Evolutionary conservation across 768 basidiomycete genomes (phyloP), one percentile per base, ranked within the genome.

Genomic region (Leccinum broughii): DNA sequence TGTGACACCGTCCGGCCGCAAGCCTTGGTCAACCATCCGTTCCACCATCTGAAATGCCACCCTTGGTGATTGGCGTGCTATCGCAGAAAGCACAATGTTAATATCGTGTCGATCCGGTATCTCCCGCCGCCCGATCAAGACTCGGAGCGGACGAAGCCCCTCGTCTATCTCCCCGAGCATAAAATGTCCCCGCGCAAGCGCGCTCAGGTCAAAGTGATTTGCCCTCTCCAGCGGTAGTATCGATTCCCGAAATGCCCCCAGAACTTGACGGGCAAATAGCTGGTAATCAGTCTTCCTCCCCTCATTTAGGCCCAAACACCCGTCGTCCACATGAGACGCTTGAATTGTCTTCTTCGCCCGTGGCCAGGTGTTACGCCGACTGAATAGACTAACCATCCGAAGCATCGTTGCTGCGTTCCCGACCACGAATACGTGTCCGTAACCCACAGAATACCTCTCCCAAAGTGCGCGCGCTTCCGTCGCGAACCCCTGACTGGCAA

Each of bases 31-130:
- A 1, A 75, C 64, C 84, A 90, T 88, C 34, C 77, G 76, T 57
- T 76, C 66, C n/a, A 90, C 68, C 65, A 85, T 75, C 17, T 61
- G 65, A 22, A 73, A 75, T 1, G 85, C 89, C 15, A 66, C 66
- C 11, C 72, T 72, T 22, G 86, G 82, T 48, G 81, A 73, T 62
- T 79, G 70, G 59, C 77, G 75, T 28, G 87, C 82, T 55, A 89
- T 70, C 10, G 80, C 82, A 3, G 78, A 76, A 57, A 91, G 77
- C 44, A 79, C 80, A 53, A 91, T 82, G 65, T 89, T 89, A 54
- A 88, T 74, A 66, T 91, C 89, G 67, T 83, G 76, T 41, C 80
- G 63, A 70, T 90, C 87, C 15, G 87, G 87, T 55, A 80, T 66
- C 68, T 86, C 82, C 57, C 68, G 72, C 53, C 84, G 82, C 24